Evolutionary conservation across 257 asterid species (phyloP).

Genomic region (Petunia secreta): DNA sequence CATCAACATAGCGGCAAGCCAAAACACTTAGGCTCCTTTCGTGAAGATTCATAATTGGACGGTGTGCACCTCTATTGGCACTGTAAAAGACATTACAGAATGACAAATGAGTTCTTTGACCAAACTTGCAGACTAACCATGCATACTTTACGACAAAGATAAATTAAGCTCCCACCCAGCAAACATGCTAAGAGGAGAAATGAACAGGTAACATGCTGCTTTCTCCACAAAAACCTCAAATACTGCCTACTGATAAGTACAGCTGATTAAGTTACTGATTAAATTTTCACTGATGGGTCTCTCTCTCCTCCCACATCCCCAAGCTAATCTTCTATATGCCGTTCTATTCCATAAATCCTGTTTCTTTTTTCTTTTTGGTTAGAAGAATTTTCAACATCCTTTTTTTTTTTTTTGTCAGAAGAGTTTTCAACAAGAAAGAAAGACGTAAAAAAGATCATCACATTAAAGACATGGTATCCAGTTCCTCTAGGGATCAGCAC

Average conservation of each 20-base stretch:
- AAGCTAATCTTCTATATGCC: background rate
- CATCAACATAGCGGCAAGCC: constrained; percentile 96
- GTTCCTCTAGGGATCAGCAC: background rate
- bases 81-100: constrained; percentile 52
- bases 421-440: background rate
- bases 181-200: background rate
- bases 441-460: background rate
- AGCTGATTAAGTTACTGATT: background rate
- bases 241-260: background rate
- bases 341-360: background rate
- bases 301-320: background rate
- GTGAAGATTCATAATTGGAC: constrained; percentile 98
- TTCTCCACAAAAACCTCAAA: constrained; percentile 20
- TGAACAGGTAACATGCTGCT: background rate
- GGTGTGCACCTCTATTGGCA: constrained; percentile 90
- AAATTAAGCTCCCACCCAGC: constrained; percentile 1
- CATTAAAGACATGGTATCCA: background rate
- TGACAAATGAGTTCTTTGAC: constrained; percentile 6
- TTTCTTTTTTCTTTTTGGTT: background rate
- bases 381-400: background rate
- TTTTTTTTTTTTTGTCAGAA: too few relatives aligned
- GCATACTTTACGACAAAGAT: constrained; percentile 9
- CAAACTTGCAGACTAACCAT: background rate
- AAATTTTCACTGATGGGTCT: background rate
- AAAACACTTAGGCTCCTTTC: constrained; percentile 98